phyloP scores from a whole-genome alignment of 202 grass and related monocot genomes.

The Elaeis oleifera region DNA sequence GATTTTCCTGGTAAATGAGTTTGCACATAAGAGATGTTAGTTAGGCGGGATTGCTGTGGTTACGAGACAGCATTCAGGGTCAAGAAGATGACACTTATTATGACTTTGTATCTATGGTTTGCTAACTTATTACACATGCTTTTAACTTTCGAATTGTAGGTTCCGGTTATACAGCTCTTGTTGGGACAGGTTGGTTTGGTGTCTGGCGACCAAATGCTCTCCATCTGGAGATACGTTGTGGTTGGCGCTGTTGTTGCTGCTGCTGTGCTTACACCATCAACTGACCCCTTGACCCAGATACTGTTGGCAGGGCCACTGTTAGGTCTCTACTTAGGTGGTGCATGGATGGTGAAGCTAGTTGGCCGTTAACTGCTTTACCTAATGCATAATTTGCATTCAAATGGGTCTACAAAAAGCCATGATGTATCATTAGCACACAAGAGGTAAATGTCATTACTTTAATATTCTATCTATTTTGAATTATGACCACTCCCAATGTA shows the following conservation, averaged over 20 bases:
- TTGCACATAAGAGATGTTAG: too few species aligned
- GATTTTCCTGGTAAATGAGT: too few species aligned
- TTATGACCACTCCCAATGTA: too few species aligned
- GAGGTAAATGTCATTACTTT: too few species aligned
- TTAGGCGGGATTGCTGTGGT: too few species aligned
- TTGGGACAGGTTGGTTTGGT: slow-evolving; percentile 86
- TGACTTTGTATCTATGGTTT: too few species aligned
- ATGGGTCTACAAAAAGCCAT: neutral
- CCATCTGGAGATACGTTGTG: slow-evolving; percentile 98
- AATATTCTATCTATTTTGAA: too few species aligned
- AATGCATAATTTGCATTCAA: neutral
- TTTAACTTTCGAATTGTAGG: slow-evolving; percentile 43
- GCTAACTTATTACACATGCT: too few species aligned
- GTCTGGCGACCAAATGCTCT: slow-evolving; percentile 88
- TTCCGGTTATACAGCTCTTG: slow-evolving; percentile 87
- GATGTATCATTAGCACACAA: too few species aligned
- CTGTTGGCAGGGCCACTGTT: slow-evolving; percentile 83
- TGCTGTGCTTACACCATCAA: slow-evolving; percentile 88
- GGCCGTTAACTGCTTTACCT: slow-evolving; percentile 40
- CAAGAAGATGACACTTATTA: neutral
- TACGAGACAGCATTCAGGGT: too few species aligned
- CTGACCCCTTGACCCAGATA: slow-evolving; percentile 87
- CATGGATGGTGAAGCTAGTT: slow-evolving; percentile 81
- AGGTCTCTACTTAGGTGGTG: slow-evolving; percentile 89
- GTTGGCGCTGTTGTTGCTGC: slow-evolving; percentile 83